Conservation (phyloP, 164 flowering plant species). For the Berberis thunbergii region DNA sequence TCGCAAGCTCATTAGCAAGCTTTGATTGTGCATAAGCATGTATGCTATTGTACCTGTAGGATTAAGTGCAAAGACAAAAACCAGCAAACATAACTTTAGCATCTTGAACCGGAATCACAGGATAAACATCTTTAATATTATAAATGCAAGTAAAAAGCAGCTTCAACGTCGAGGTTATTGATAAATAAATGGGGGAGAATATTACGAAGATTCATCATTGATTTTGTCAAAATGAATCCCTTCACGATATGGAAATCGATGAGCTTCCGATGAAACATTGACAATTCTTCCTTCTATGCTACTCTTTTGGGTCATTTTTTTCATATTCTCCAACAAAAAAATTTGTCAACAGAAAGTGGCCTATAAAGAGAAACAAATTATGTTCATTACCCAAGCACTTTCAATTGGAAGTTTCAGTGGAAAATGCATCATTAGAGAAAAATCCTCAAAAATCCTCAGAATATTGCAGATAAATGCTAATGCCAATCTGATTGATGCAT, state of each 20-base stretch:
- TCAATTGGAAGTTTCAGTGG: too few relatives aligned
- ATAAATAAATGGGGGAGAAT: neutral
- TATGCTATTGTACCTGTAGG: conserved; percentile 32
- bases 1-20: conserved; percentile 65
- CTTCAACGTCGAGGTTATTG: too few relatives aligned
- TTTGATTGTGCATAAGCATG: conserved; percentile 76
- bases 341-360: conserved; percentile 77
- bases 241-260: conserved; percentile 35
- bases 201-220: conserved; percentile 49
- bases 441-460: too few relatives aligned
- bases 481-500: too few relatives aligned
- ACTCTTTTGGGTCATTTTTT: conserved; percentile 41
- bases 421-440: too few relatives aligned
- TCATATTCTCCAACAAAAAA: conserved; percentile 67
- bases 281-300: conserved; percentile 68
- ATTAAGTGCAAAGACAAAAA: neutral
- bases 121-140: too few relatives aligned
- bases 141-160: neutral
- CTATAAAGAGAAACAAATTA: conserved; percentile 24
- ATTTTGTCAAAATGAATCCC: conserved; percentile 66
- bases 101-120: neutral
- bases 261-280: conserved; percentile 63
- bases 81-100: neutral
- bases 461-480: too few relatives aligned
- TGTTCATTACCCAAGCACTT: neutral